A percentile compares a stretch with the other conserved stretches of the same genome.
Conservation (phyloP, 169 alveolate genomes). For the Plasmodium coatneyi region DNA sequence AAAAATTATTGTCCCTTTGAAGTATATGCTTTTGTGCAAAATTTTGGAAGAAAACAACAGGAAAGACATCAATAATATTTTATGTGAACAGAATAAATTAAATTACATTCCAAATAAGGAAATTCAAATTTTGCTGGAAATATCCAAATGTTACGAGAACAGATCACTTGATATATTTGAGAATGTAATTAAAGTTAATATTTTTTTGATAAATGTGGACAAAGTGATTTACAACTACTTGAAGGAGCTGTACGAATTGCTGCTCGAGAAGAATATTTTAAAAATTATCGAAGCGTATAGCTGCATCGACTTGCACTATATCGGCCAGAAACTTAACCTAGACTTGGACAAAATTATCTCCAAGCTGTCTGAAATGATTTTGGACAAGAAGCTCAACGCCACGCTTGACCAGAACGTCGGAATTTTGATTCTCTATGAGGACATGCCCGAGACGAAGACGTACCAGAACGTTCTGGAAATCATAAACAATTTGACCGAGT, state of each 20-base stretch:
- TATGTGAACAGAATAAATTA: slow-evolving; percentile 87
- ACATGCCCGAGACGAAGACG: slow-evolving; percentile 77
- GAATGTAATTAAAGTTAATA: slow-evolving; percentile 86
- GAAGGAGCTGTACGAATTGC: slow-evolving; percentile 88
- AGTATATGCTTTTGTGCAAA: slow-evolving; percentile 93
- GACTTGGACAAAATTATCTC: slow-evolving; percentile 87
- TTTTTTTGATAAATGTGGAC: slow-evolving; percentile 86
- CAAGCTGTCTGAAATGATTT: slow-evolving; percentile 95
- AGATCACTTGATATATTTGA: slow-evolving; percentile 91
- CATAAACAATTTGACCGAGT: slow-evolving; percentile 83
- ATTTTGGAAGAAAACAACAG: slow-evolving; percentile 91
- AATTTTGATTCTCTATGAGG: slow-evolving; percentile 91
- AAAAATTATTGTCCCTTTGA: slow-evolving; percentile 89
- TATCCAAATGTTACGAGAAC: slow-evolving; percentile 90
- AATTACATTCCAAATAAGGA: slow-evolving; percentile 89
- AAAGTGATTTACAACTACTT: slow-evolving; percentile 90
- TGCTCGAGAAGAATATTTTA: slow-evolving; percentile 91
- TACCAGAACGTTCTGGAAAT: slow-evolving; percentile 84
- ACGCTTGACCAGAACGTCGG: slow-evolving; percentile 93
- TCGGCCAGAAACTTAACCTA: slow-evolving; percentile 88
- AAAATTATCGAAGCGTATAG: slow-evolving; percentile 93
- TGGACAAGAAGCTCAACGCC: slow-evolving; percentile 95
- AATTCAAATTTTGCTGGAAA: slow-evolving; percentile 90
- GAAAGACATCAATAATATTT: slow-evolving; percentile 82
- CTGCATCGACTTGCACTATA: slow-evolving; percentile 90